Evolutionary conservation across 768 basidiomycete genomes (phyloP).

Genomic region (Suillus tomentosus): DNA sequence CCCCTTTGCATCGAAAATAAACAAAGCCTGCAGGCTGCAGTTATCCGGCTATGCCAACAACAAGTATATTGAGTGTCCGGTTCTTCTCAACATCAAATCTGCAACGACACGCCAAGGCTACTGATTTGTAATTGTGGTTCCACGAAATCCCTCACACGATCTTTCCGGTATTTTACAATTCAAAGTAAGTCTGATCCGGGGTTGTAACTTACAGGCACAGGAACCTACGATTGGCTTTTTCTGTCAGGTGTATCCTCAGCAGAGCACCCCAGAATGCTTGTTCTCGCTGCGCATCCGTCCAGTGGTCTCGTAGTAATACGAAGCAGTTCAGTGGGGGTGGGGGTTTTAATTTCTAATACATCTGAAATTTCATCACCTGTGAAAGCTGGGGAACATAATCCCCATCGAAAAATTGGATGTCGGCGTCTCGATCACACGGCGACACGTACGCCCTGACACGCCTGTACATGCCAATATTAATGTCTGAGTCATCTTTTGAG

Average conservation of each 20-base stretch:
- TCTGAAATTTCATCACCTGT: background rate
- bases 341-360: too few relatives aligned
- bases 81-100: background rate
- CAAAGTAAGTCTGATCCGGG: background rate
- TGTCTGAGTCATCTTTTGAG: background rate
- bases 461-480: background rate
- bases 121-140: background rate
- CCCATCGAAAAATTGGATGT: background rate
- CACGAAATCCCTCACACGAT: background rate
- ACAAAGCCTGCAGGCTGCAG: background rate
- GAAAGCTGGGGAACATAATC: background rate
- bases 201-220: background rate
- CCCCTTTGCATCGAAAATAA: background rate
- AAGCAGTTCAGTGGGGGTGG: too few relatives aligned
- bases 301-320: too few relatives aligned
- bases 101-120: background rate
- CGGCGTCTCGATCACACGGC: background rate
- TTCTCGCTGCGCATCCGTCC: background rate
- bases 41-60: background rate
- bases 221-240: background rate
- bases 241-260: background rate
- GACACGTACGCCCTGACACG: background rate
- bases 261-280: background rate
- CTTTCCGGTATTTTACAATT: background rate
- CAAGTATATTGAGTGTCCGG: background rate